A percentile compares a stretch with the other conserved stretches of the same genome.
These are phyloP conservation scores for Penicillium freii DNA, from an alignment of 2,329 filamentous ascomycete species.

Conservation along the genomic window DNA sequence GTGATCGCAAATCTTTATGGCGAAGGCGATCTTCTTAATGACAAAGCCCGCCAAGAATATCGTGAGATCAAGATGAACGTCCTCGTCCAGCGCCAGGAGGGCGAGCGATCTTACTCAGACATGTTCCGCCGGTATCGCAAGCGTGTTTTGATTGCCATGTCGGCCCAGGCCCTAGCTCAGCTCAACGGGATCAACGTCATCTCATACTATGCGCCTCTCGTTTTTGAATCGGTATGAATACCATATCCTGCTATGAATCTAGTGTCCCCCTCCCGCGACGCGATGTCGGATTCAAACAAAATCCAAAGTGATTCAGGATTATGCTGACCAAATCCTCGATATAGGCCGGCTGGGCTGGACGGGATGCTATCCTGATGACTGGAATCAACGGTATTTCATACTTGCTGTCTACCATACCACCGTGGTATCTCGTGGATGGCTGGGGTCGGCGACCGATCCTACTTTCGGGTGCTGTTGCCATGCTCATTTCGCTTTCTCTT, in stretches of 20 bases:
- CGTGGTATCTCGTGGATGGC: slow-evolving; percentile 93
- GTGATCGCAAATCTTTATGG: slow-evolving; percentile 98
- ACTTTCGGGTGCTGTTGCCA: slow-evolving; percentile 81
- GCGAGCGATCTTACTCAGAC: slow-evolving; percentile 83
- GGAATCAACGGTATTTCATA: slow-evolving; percentile 94
- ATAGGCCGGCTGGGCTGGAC: slow-evolving; percentile 82
- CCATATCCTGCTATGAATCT: not conserved
- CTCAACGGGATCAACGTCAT: slow-evolving; percentile 99
- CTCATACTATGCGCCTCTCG: slow-evolving; percentile 94
- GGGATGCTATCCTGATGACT: slow-evolving; percentile 91
- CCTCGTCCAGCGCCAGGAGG: slow-evolving; percentile 87
- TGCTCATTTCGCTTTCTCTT: slow-evolving; percentile 80
- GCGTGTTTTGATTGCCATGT: slow-evolving; percentile 98
- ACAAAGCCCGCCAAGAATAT: slow-evolving; percentile 91
- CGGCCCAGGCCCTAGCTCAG: slow-evolving; percentile 90
- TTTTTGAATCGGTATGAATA: slow-evolving; percentile 70
- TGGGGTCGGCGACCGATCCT: slow-evolving; percentile 89
- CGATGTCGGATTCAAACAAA: not conserved
- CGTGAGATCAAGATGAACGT: slow-evolving; percentile 99
- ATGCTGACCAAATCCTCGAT: not conserved
- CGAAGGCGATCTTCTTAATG: slow-evolving; percentile 89
- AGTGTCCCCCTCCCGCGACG: too few relatives aligned
- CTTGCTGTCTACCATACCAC: slow-evolving; percentile 85
- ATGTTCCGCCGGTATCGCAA: slow-evolving; percentile 94
- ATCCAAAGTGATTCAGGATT: not conserved